These are phyloP conservation scores for Albophoma yamanashiensis DNA, from an alignment of 2,329 filamentous ascomycete genomes.

Conservation along the genomic window DNA sequence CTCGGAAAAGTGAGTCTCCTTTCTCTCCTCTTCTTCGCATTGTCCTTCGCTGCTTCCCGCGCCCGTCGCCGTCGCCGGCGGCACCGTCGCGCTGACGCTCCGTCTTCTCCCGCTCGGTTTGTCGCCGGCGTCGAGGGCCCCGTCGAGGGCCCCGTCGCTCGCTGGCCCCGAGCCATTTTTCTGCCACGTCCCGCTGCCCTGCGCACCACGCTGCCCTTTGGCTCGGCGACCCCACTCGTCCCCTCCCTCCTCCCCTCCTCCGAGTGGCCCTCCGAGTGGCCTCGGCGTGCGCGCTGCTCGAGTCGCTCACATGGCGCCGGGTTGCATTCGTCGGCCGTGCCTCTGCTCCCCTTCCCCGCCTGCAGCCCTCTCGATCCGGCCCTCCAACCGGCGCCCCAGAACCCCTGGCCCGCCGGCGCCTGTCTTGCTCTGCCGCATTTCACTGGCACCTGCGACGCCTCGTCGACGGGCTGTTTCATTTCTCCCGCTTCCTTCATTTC, in stretches of 20 bases:
- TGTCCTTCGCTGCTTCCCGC: background rate
- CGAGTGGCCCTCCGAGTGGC: slow-evolving; percentile 4
- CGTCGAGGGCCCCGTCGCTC: background rate
- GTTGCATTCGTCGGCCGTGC: slow-evolving; percentile 1
- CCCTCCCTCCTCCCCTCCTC: slow-evolving; percentile 1
- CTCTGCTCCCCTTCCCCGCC: background rate
- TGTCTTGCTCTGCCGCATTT: background rate
- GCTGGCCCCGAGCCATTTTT: background rate
- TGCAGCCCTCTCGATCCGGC: slow-evolving; percentile 2
- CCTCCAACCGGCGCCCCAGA: background rate
- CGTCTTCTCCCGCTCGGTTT: background rate
- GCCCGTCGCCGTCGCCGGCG: background rate
- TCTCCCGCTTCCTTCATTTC: background rate
- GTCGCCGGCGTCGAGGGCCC: background rate
- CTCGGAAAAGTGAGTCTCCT: slow-evolving; percentile 43
- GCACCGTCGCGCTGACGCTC: background rate
- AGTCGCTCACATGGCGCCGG: slow-evolving; percentile 4
- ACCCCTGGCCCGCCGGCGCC: background rate
- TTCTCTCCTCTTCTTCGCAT: slow-evolving; percentile 1
- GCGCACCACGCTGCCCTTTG: background rate
- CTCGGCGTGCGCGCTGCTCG: slow-evolving; percentile 1
- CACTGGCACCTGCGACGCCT: background rate
- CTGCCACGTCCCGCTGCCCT: background rate
- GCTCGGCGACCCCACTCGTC: slow-evolving; percentile 1
- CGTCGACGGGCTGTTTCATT: background rate